These are phyloP conservation scores for Chimonanthus praecox DNA, from an alignment of 164 flowering plant species.

Conservation along the genomic window DNA sequence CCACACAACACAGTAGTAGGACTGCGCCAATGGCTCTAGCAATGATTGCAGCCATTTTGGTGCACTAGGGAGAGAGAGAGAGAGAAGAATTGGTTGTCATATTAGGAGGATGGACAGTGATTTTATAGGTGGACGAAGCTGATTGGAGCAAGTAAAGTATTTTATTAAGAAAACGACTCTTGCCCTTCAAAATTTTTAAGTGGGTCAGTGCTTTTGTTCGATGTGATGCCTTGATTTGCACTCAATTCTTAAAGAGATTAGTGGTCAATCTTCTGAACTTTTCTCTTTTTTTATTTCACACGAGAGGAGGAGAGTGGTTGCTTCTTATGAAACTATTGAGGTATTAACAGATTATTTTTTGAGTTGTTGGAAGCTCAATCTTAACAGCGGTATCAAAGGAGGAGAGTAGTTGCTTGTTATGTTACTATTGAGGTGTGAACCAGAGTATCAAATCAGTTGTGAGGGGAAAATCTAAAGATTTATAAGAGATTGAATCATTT, in stretches of 20 bases:
- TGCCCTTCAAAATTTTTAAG: background rate
- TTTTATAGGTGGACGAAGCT: slow-evolving; percentile 3
- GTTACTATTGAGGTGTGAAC: no score
- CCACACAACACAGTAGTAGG: slow-evolving; percentile 9
- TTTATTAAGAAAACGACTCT: background rate
- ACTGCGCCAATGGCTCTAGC: slow-evolving; percentile 8
- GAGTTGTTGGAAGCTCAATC: no score
- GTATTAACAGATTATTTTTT: no score
- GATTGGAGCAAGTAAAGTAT: slow-evolving; percentile 7
- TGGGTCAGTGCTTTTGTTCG: background rate
- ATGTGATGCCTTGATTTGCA: slow-evolving; percentile 1
- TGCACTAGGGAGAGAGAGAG: slow-evolving; percentile 2
- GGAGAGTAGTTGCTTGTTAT: no score
- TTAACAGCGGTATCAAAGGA: no score
- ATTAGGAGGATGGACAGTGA: background rate
- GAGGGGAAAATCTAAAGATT: no score
- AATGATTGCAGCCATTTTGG: background rate
- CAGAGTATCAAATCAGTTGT: no score
- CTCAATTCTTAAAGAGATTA: background rate
- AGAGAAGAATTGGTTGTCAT: background rate
- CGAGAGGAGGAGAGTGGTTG: background rate
- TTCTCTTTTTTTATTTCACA: background rate
- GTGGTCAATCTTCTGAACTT: background rate
- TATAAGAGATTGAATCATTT: no score
- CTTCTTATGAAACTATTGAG: background rate